Base-by-base conservation (phyloP, 2,329 filamentous ascomycete species). In the Paecilomyces formosus region DNA sequence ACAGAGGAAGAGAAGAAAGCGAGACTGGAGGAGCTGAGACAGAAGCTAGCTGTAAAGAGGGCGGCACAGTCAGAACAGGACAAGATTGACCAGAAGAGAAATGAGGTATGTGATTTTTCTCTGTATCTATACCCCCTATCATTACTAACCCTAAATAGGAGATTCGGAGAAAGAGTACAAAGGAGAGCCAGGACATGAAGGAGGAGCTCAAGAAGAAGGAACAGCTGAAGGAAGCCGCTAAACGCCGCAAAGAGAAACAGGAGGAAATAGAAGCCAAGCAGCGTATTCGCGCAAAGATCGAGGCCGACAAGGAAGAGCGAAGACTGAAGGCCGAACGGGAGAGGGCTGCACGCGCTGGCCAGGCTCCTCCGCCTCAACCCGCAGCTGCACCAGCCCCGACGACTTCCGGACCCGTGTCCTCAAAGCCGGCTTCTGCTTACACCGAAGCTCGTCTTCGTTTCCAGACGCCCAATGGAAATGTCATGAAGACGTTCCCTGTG, bases 221-320 rank as follows among this genome's bases (percentile, higher is more conserved):
- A 77, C 90, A 91, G 71, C 85, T 97, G 71, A 96, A 97, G 75
- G 91, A 96, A 66, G 92, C 91, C 0, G 87, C 87, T 56, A 85
- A 86, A 67, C 97, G 97, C 80, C 87, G 88, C 57, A 85, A 88
- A 68, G 94, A 99, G 78, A 97, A 97, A 79, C 78, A 84, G 50
- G 90, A 88, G 15, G 94, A 97, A 56, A 74, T 88, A 8, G 90
- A 91, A 51, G 93, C 91, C 11, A 94, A 93, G 80, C 90, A 88
- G 75, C 85, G 89, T 35, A 93, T 97, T 73, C 88, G 92, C 76
- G 92, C 91, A 58, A 92, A 92, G 81, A 96, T 99, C 63, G 92
- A 94, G 66, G 92, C 89, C 13, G 92, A 97, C 78, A 97, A 95
- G 80, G 89, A 90, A 66, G 92, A 93, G 68, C 86, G 94, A 57